Evolutionary conservation across 305 asterid species (phyloP).

Genomic region (Vinca major): DNA sequence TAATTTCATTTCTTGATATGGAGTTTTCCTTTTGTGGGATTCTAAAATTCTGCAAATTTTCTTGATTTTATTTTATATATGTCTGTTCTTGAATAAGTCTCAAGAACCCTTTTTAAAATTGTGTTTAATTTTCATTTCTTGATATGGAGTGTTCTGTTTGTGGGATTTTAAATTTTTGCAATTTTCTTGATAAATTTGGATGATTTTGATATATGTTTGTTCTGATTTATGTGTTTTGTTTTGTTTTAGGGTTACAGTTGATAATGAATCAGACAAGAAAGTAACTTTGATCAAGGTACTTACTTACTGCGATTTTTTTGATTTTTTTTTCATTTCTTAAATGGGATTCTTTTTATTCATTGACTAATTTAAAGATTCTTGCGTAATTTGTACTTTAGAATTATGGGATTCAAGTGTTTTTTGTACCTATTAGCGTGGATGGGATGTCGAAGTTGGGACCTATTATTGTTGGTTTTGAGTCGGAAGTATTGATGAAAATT

Average conservation of each 20-base stretch:
- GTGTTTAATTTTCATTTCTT: not conserved
- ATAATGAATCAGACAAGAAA: constrained; percentile 36
- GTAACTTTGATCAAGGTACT: constrained; percentile 43
- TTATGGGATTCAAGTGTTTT: not conserved
- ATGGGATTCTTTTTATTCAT: constrained; percentile 3
- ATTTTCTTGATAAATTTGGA: not conserved
- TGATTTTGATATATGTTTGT: not conserved
- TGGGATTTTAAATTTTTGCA: not conserved
- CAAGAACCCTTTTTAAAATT: no score
- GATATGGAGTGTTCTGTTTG: not conserved
- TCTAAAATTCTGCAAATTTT: no score
- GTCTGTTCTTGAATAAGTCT: not conserved
- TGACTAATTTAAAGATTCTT: not conserved
- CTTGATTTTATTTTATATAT: not conserved
- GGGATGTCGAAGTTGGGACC: no score
- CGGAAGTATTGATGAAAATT: not conserved
- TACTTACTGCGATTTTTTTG: not conserved
- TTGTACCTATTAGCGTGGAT: not conserved
- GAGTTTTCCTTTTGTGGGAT: no score
- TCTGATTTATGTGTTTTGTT: constrained; percentile 1
- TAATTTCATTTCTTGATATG: no score
- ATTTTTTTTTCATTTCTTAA: not conserved
- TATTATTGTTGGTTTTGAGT: no score
- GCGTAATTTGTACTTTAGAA: not conserved
- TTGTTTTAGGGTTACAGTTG: constrained; percentile 38